These are phyloP conservation scores for Podospora sp. DNA, from an alignment of 495 filamentous ascomycete genomes.

Conservation along the genomic window DNA sequence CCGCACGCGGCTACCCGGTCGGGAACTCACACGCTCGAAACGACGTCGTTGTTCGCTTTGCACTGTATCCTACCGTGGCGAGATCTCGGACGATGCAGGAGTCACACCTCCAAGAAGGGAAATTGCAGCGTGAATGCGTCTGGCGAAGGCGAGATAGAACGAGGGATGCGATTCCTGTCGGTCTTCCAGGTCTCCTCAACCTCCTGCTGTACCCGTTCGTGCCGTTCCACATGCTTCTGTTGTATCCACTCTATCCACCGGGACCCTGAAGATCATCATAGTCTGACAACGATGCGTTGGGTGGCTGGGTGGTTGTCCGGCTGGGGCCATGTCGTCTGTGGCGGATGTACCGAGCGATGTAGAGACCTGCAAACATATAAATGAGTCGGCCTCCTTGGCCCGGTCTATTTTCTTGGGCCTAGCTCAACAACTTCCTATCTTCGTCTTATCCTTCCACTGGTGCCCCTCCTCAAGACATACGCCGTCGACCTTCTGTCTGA, in stretches of 20 bases:
- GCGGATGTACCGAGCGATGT: not conserved
- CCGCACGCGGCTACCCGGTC: not conserved
- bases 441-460: not conserved
- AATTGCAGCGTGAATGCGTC: not conserved
- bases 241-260: constrained; percentile 21
- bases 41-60: not conserved
- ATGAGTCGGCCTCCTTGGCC: not conserved
- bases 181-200: too few relatives aligned
- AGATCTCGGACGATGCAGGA: not conserved
- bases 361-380: not conserved
- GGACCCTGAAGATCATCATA: constrained; percentile 7
- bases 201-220: too few relatives aligned
- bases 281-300: constrained; percentile 1
- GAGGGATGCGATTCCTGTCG: too few relatives aligned
- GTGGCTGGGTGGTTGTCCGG: constrained; percentile 13
- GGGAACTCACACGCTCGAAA: not conserved
- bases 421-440: not conserved
- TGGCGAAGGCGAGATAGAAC: not conserved
- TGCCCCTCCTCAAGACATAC: not conserved
- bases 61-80: not conserved
- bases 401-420: not conserved
- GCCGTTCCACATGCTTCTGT: not conserved
- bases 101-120: not conserved
- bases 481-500: not conserved
- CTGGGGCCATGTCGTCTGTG: not conserved